Base-by-base conservation (phyloP, 805 yeast genomes). In the Sugiyamaella floridensis region DNA sequence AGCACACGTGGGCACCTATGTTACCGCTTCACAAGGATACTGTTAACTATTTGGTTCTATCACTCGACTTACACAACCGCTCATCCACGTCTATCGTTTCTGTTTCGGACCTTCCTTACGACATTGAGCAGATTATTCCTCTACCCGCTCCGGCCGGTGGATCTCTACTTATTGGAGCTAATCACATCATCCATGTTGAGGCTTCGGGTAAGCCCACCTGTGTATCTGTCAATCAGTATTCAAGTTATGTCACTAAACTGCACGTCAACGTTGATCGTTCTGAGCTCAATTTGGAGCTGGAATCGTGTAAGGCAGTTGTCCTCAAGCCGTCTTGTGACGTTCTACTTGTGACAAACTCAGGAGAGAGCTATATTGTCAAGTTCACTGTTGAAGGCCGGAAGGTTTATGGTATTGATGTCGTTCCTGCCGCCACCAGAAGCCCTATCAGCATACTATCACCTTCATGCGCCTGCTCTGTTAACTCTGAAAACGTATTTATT, bases 1-100 rank as follows among this genome's bases (percentile, higher is more conserved):
- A 69, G 15, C 73, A 77, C 16, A 80, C 89, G 0, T 88, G 97
- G 96, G 82, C 95, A 0, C 96, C 96, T 0, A 76, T 79, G 50
- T 68, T 85, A 34, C 76, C 83, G 1, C 69, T 76, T 48, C 71
- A 69, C 5, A 83, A 81, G 61, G 95, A 88, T 61, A 84, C 81
- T 15, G 72, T 81, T 29, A 73, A 75, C 43, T 78, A 81, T 54
- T 71, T 80, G 26, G 87, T 86, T 0, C 64, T 88, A 47, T 82
- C 95, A 0, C 69, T 90, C 18, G 92, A 89, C 59, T 61, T 84
- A 14, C 71, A 68, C 18, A 74, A 77, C 12, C 76, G 77, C 47
- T 60, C 75, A 2, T 80, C 92, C 0, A 84, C 92, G 0, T 73
- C 86, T 0, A 86, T 90, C 41, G 74, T 84, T 55, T 82, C 80